Evolutionary conservation across 2,329 filamentous ascomycete genomes (phyloP), one percentile per base, ranked within the genome.

Genomic region (Orbilia blumenaviensis): DNA sequence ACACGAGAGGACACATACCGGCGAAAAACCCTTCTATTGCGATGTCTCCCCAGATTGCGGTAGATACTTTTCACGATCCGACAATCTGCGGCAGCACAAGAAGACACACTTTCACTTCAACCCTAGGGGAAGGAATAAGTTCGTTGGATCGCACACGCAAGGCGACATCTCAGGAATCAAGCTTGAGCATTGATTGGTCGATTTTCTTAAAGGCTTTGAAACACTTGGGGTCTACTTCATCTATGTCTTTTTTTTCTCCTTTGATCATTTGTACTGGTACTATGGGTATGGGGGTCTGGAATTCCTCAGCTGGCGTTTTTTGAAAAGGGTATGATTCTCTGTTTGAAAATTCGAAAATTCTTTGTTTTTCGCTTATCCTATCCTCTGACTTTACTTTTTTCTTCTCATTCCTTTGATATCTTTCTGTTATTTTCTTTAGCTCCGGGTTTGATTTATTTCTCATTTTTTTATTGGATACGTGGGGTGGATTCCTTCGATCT

Each of bases 1-100:
- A 42, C 79, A 80, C 41, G 79, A 80, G 50, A 76, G 77, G 29
- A 80, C 78, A 18, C 79, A 80, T 34, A 80, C 78, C 27, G 56
- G 61, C 5, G 79, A 80, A 67, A 79, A 68, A 8, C 79, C 79
- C 14, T 80, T 76, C 58, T 46, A 42, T 9, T 80, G 79, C 46
- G 48, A 69, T 29, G 64, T 77, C 16, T 52, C 41, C 23, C 62
- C 63, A 32, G 72, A 76, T 21, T 80, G 79, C 52, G 73, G 78
- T 1, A 79, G 54, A 54, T 66, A 29, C n/a, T 80, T 80, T 60
- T 79, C 78, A 16, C 71, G 79, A 50, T 79, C 66, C 18, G 79
- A 80, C 38, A 80, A 80, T 18, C 68, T 79, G 25, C 60, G 74
- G 27, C 68, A 77, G 18, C 79, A 80, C 54, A 64, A 63, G n/a